Evolutionary conservation across 148 eudicot genomes (phyloP), one percentile per base, ranked within the genome.

Genomic region (Camellia lanceoleosa): DNA sequence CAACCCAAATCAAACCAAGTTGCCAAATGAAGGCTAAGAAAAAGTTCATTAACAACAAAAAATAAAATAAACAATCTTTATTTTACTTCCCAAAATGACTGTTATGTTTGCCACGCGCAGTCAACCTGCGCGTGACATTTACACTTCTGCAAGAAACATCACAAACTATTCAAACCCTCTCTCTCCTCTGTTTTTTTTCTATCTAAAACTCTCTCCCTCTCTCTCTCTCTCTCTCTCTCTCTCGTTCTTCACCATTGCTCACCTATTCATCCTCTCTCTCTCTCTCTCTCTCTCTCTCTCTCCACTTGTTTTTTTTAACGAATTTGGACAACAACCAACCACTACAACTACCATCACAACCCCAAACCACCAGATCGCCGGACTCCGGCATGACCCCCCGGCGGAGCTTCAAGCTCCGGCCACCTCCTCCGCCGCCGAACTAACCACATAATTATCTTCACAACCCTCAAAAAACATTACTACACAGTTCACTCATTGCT

Each of bases 351-450:
- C 14, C 18, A 76, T 59, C 12, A 43, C 3, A 16, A 66, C 77
- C 64, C 44, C 14, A 41, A 81, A 63, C 7, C 55, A 10, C 77
- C 19, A 52, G 30, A 78, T 63, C 83, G 52, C 65, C 82, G 65
- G 56, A 19, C 69, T 72, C 30, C 15, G 74, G 63, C 44, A 74
- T 80, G 87, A 71, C 63, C 52, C 52, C 43, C 79, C 82, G 69
- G 72, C 71, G 78, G 56, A 20, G 19, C 30, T 58, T 20, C 60
- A 58, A 79, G n/a, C 60, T 77, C 85, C 84, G 88, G 74, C 85
- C 83, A 42, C 79, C 61, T 15, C 75, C 46, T 61, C 79, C 15
- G 56, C 38, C 71, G 16, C 5, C 5, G 71, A 67, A 67, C 47
- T 12, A 42, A 14, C 4, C 2, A 5, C 16, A 13, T 0, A 1